Base-by-base conservation (phyloP, 352 stramenopile species). In the Elongisporangium prolatum region DNA sequence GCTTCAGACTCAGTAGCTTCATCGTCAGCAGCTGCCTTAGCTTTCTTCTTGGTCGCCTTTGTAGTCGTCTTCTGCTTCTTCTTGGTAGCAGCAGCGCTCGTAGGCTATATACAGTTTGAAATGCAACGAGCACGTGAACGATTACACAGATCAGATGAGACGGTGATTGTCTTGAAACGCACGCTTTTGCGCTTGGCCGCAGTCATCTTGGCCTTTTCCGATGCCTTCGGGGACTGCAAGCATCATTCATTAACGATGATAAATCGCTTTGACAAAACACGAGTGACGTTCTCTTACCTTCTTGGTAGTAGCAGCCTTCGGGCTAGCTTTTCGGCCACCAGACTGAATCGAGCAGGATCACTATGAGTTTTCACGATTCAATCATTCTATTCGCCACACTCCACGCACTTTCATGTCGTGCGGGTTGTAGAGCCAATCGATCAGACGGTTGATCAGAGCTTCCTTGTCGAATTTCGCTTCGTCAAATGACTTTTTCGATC, bases 401-500 rank as follows among this genome's bases (percentile, higher is more conserved):
- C 13, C 48, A 56, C 52, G 13, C 48, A 89, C 78, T 63, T 80
- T 72, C n/a, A 69, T 79, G 18, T 75, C 60, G 47, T 86, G 71
- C 5, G 84, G 84, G 44, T 88, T 68, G 55, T 73, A 79, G 0
- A 93, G 72, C 84, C 84, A 93, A 24, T 91, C 78, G 53, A 91
- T 78, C 17, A 93, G 65, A 10, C 84, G 84, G 20, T 77, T 63
- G 21, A 91, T 68, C 13, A 91, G 68, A 21, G 63, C 56, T 56
- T 93, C 80, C 64, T 93, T 93, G 61, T 79, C 74, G 34, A 75
- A 68, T 9, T 57, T 44, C 52, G 85, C 84, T 10, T 68, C 84
- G 21, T 88, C 77, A 61, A 93, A 93, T 40, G 84, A 93, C 59
- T 93, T 93, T 60, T 89, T 90, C 4, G 84, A 93, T 18, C 84